Base-by-base conservation (phyloP, 1,139 yeast species). In the Yamadazyma diddensiae region DNA sequence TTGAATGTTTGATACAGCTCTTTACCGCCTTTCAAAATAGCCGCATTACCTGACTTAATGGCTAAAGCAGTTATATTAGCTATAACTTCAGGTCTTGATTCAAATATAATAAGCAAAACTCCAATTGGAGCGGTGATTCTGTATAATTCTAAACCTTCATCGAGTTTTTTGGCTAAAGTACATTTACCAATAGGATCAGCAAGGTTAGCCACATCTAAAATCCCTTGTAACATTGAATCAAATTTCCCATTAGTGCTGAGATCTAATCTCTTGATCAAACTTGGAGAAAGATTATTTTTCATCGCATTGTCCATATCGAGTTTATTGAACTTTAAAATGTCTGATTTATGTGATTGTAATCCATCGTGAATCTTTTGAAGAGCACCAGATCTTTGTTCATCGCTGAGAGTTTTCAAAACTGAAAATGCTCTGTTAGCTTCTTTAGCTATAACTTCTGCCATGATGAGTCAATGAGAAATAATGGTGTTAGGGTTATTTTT, bases 31-130 rank as follows among this genome's bases (percentile, higher is more conserved):
- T 94, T 94, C 52, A 94, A 71, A 36, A 94, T 92, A 34, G 97
- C 98, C 5, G 97, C 85, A 52, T 86, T 85, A 21, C 97, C 97
- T 1, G 97, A 87, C 57, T 94, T 94, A 53, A 94, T 81, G 15
- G 97, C 95, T 52, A 94, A 70, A 0, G 98, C 94, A 9, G 97
- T 82, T 51, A 94, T 92, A 56, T 94, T 94, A 34, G 98, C 98
- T 64, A 94, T 92, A 11, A 94, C 98, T 55, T 94, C 99, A 19
- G 99, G 99, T 50, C 99, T 77, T 24, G 95, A 81, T 61, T 94
- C 99, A 54, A 94, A 94, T 38, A 94, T 94, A 31, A 94, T 90
- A 42, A 94, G 69, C 32, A 94, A 59, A 0, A 88, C 97, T 10
- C 99, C 99, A 6, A 94, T 88, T 11, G 98, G 98, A 19, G 96